Evolutionary conservation across 805 yeast species (phyloP), one percentile per base, ranked within the genome.

Genomic region (Spathaspora sp.): DNA sequence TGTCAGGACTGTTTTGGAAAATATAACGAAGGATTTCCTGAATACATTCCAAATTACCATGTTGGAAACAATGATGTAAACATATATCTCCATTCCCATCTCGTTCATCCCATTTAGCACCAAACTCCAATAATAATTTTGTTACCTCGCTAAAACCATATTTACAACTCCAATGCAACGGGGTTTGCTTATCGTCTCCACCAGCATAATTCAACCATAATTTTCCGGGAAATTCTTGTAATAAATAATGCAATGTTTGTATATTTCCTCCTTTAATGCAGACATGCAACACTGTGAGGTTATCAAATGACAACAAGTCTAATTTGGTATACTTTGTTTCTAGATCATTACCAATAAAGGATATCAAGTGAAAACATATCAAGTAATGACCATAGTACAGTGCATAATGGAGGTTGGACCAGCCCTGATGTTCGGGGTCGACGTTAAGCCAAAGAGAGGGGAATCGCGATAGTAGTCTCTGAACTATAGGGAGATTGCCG

Each of bases 361-460:
- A 66, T 5, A 74, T 60, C 14, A 74, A 57, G 58, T 73, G 76
- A 60, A 66, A 72, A 53, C 79, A 74, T 6, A 74, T 64, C 47
- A 74, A 59, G 53, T 74, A 74, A 56, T 72, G 66, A 28, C 79
- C 79, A 51, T 69, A 59, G 55, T 61, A 72, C 10, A 72, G 61
- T 8, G 77, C 74, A 57, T 70, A 73, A 60, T 74, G 77, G 43
- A 74, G 66, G 53, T 73, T 74, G 48, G 67, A 57, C 78, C 78
- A 74, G 29, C 79, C 79, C 18, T 61, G 52, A 44, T 66, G 28
- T 35, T 44, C 32, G 14, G 70, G 61, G 55, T 74, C 76, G 14
- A 63, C 61, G 53, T 74, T 74, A 43, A 74, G 66, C 79, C 79
- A 74, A 48, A 74, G 64, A 19, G 71, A 76, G 11, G 79, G 79